These are phyloP conservation scores for Dichotomocladium elegans DNA, from an alignment of 371 early-diverging fungal species.

Conservation along the genomic window DNA sequence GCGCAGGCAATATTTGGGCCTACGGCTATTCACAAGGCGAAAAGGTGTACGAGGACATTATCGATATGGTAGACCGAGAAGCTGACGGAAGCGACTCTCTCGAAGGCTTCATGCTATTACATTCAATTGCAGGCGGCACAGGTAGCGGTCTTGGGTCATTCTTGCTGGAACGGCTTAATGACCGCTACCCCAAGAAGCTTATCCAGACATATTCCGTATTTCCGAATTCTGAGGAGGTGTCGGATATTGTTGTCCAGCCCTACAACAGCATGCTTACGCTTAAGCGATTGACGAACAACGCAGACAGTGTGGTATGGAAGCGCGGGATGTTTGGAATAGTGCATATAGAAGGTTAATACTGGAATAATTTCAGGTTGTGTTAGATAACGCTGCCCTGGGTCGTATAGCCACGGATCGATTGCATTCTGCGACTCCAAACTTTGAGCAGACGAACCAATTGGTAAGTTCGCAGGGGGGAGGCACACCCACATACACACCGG, in stretches of 20 bases:
- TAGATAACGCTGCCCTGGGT: constrained; percentile 95
- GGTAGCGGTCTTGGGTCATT: constrained; percentile 96
- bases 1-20: constrained; percentile 97
- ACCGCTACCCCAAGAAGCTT: constrained; percentile 97
- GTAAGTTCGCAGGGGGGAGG: too few species aligned
- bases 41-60: constrained; percentile 73
- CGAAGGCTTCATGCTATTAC: constrained; percentile 90
- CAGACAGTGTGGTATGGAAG: constrained; percentile 91
- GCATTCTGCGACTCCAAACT: constrained; percentile 91
- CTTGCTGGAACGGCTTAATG: constrained; percentile 83
- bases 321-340: constrained; percentile 8
- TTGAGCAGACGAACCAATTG: constrained; percentile 96
- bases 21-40: constrained; percentile 85
- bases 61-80: constrained; percentile 95
- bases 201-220: constrained; percentile 99
- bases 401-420: constrained; percentile 93
- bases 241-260: constrained; percentile 99
- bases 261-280: constrained; percentile 98
- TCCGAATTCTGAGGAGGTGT: constrained; percentile 95
- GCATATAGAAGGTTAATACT: not conserved
- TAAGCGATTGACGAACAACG: constrained; percentile 87
- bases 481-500: too few species aligned
- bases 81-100: constrained; percentile 91
- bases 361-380: constrained; percentile 52
- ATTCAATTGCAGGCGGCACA: constrained; percentile 96